Evolutionary conservation across 1,139 yeast species (phyloP).

Genomic region (Saccharomyces pastorianus): DNA sequence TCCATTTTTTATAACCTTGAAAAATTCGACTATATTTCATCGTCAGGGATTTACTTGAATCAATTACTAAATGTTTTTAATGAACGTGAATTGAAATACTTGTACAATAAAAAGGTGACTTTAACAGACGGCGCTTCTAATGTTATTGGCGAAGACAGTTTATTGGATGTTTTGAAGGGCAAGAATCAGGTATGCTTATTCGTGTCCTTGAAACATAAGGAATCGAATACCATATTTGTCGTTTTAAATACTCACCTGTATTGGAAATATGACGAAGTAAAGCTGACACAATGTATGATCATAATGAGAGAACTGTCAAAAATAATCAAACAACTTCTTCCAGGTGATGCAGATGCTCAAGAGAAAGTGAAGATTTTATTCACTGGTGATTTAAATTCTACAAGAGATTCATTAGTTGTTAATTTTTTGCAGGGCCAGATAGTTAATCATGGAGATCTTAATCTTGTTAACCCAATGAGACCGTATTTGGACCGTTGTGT

Average conservation of each 20-base stretch:
- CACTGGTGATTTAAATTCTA: constrained; percentile 50
- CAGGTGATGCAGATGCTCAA: constrained; percentile 24
- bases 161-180: constrained; percentile 32
- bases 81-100: constrained; percentile 35
- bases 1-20: constrained; percentile 42
- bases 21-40: constrained; percentile 41
- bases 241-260: constrained; percentile 54
- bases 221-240: constrained; percentile 36
- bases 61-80: constrained; percentile 35
- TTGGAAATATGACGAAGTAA: constrained; percentile 52
- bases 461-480: constrained; percentile 31
- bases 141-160: constrained; percentile 16
- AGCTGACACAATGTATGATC: constrained; percentile 44
- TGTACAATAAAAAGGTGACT: constrained; percentile 28
- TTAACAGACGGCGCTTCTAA: constrained; percentile 29
- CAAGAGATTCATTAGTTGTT: constrained; percentile 42
- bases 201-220: constrained; percentile 39
- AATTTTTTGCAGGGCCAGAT: constrained; percentile 37
- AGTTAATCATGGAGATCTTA: constrained; percentile 27
- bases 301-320: constrained; percentile 32
- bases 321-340: constrained; percentile 26
- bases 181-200: constrained; percentile 51
- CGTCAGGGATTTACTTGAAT: constrained; percentile 38
- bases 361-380: constrained; percentile 30
- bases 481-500: constrained; percentile 30